Conservation (phyloP, 768 basidiomycete genomes). For the Butyriboletus loyo region DNA sequence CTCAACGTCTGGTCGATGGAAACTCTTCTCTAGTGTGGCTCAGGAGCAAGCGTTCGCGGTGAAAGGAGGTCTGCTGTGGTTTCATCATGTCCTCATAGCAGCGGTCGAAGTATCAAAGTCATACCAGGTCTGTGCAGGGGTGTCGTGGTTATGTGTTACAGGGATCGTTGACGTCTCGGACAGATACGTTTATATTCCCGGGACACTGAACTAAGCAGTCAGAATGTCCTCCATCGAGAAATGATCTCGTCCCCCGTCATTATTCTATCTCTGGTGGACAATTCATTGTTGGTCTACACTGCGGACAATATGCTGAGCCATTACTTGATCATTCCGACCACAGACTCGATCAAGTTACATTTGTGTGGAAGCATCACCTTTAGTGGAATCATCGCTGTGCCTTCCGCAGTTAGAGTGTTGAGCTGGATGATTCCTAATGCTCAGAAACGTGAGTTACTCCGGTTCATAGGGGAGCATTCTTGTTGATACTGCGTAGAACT, state of each 20-base stretch:
- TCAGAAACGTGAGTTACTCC: slow-evolving; percentile 74
- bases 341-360: slow-evolving; percentile 80
- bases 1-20: slow-evolving; percentile 93
- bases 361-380: slow-evolving; percentile 95
- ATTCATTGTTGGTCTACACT: slow-evolving; percentile 91
- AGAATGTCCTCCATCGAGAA: slow-evolving; percentile 82
- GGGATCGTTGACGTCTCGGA: background rate
- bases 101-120: slow-evolving; percentile 81
- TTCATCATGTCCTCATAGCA: slow-evolving; percentile 90
- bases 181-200: slow-evolving; percentile 94
- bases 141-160: background rate
- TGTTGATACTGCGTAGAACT: slow-evolving; percentile 54
- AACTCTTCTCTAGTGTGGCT: slow-evolving; percentile 71
- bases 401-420: slow-evolving; percentile 80
- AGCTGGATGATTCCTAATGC: slow-evolving; percentile 96
- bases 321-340: slow-evolving; percentile 83
- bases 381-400: slow-evolving; percentile 80
- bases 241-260: slow-evolving; percentile 73
- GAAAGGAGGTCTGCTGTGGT: slow-evolving; percentile 92
- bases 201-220: slow-evolving; percentile 80
- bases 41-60: slow-evolving; percentile 89
- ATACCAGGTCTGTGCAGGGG: slow-evolving; percentile 55
- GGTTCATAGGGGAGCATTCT: background rate
- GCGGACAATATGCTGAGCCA: slow-evolving; percentile 92
- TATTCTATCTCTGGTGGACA: slow-evolving; percentile 89